phyloP scores from a whole-genome alignment of 164 flowering plant genomes.

The Tetrastigma voinierianum region DNA sequence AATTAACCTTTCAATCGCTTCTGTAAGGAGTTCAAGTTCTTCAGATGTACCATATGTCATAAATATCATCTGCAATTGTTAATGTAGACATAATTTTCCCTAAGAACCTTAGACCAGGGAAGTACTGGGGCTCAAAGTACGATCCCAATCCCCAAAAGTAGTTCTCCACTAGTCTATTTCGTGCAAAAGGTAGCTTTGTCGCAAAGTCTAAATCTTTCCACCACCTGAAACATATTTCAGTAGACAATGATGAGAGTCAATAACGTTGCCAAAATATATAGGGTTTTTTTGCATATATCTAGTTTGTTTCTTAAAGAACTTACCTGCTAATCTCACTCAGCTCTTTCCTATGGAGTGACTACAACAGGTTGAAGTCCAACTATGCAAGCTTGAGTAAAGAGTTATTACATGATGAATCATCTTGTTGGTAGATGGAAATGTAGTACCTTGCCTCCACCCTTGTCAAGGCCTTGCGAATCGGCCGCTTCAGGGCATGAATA shows the following conservation, averaged over 20 bases:
- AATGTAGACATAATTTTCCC: constrained; percentile 16
- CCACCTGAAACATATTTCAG: constrained; percentile 24
- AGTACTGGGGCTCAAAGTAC: constrained; percentile 32
- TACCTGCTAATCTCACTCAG: too few relatives aligned
- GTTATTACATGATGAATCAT: too few relatives aligned
- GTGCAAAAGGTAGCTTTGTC: constrained; percentile 28
- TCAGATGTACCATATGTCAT: constrained; percentile 22
- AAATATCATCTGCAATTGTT: constrained; percentile 24
- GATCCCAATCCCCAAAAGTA: constrained; percentile 38
- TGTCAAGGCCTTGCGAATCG: too few relatives aligned
- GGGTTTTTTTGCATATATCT: too few relatives aligned
- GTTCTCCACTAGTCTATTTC: constrained; percentile 41
- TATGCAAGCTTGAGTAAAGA: too few relatives aligned
- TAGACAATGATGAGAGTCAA: too few relatives aligned
- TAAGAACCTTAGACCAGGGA: constrained; percentile 2
- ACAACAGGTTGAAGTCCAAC: too few relatives aligned
- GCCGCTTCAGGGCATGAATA: constrained; percentile 22
- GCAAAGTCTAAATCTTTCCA: constrained; percentile 33
- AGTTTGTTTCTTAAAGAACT: too few relatives aligned
- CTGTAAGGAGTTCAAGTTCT: constrained; percentile 27
- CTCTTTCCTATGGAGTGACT: too few relatives aligned
- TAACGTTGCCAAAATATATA: too few relatives aligned
- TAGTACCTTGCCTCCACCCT: too few relatives aligned
- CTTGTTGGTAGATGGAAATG: too few relatives aligned
- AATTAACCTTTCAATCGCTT: constrained; percentile 14